A percentile compares a stretch with the other conserved stretches of the same genome.
Conservation (phyloP, 768 basidiomycete genomes). For the Thelephora aurantiotincta region DNA sequence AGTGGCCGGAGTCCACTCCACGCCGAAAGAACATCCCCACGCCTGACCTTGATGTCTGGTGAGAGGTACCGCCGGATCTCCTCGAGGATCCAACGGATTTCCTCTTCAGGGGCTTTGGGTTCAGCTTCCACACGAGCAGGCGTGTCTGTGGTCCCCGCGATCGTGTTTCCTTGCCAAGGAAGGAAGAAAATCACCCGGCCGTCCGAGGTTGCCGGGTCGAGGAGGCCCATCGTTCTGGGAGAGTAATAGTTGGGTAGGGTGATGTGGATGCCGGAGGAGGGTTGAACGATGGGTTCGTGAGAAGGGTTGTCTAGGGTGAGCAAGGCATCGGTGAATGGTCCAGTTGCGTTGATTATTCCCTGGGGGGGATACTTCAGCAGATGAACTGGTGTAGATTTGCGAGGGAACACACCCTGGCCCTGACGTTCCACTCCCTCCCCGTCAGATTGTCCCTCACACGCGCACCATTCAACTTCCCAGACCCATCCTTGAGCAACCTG, state of each 20-base stretch:
- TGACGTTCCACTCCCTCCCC: slow-evolving; percentile 69
- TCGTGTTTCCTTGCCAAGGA: slow-evolving; percentile 96
- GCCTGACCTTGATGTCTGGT: slow-evolving; percentile 85
- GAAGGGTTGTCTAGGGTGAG: slow-evolving; percentile 66
- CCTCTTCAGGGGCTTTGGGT: slow-evolving; percentile 79
- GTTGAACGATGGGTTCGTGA: slow-evolving; percentile 79
- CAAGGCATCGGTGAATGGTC: slow-evolving; percentile 82
- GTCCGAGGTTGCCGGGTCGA: slow-evolving; percentile 91
- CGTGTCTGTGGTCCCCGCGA: slow-evolving; percentile 93
- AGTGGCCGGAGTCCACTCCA: slow-evolving; percentile 91
- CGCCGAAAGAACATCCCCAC: slow-evolving; percentile 90
- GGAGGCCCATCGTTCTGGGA: slow-evolving; percentile 85
- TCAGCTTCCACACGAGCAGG: slow-evolving; percentile 58
- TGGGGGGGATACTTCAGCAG: slow-evolving; percentile 14
- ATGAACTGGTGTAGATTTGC: not conserved
- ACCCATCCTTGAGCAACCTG: slow-evolving; percentile 49
- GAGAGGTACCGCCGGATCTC: slow-evolving; percentile 83
- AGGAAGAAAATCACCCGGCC: slow-evolving; percentile 98
- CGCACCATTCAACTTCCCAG: slow-evolving; percentile 60
- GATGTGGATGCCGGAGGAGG: slow-evolving; percentile 90
- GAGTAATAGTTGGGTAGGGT: slow-evolving; percentile 96
- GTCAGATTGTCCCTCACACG: slow-evolving; percentile 71
- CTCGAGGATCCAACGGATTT: slow-evolving; percentile 93
- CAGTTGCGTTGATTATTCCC: slow-evolving; percentile 95
- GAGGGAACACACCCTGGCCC: slow-evolving; percentile 44